Evolutionary conservation across 352 stramenopile genomes (phyloP).

Genomic region (Ophiocytium majus): DNA sequence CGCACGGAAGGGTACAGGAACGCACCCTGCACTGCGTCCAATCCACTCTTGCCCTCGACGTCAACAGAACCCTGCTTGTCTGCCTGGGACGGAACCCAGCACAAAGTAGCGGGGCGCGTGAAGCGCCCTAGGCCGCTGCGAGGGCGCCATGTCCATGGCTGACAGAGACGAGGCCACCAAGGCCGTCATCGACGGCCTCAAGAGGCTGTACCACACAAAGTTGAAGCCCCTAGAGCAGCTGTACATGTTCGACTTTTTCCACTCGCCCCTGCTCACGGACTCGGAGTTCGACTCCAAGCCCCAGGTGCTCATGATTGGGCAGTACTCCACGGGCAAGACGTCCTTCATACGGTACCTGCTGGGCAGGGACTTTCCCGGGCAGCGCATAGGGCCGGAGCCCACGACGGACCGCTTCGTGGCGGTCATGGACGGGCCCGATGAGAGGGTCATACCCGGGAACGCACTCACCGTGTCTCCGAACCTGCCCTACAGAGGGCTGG

Average conservation of each 20-base stretch:
- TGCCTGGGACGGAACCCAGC: too few species aligned
- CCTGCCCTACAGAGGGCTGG: constrained; percentile 83
- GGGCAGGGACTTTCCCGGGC: constrained; percentile 57
- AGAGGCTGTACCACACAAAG: constrained; percentile 60
- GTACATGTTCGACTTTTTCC: constrained; percentile 86
- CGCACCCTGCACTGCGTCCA: too few species aligned
- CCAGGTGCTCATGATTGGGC: constrained; percentile 93
- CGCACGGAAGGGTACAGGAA: too few species aligned
- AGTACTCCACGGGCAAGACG: constrained; percentile 96
- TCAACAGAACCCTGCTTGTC: too few species aligned
- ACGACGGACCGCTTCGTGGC: constrained; percentile 97
- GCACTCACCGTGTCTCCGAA: constrained; percentile 89
- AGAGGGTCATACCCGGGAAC: constrained; percentile 93
- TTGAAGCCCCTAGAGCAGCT: constrained; percentile 64
- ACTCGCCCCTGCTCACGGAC: constrained; percentile 83
- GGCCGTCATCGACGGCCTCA: constrained; percentile 60
- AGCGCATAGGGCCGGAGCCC: constrained; percentile 95
- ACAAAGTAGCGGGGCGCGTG: too few species aligned
- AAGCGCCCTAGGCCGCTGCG: too few species aligned
- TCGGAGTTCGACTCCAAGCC: constrained; percentile 94
- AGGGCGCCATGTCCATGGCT: constrained; percentile 47
- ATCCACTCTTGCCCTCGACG: too few species aligned
- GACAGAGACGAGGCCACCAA: constrained; percentile 60
- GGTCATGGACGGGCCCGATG: constrained; percentile 93
- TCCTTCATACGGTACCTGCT: constrained; percentile 73